These are phyloP conservation scores for Emmonsiellopsis sp. DNA, from an alignment of 2,329 filamentous ascomycete species.

Conservation along the genomic window DNA sequence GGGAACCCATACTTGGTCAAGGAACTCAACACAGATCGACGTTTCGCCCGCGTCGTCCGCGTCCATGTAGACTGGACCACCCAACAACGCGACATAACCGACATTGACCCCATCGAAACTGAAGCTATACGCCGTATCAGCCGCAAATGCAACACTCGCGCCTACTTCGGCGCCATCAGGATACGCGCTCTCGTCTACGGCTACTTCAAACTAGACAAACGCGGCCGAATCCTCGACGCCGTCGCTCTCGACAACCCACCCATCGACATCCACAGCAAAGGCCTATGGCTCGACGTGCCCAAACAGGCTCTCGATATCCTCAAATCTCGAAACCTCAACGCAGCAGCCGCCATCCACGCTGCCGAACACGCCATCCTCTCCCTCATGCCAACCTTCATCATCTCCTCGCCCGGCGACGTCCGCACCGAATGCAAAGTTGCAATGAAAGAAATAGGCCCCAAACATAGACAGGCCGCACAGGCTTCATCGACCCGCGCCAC, in stretches of 20 bases:
- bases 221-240: conserved; percentile 76
- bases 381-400: conserved; percentile 82
- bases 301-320: conserved; percentile 70
- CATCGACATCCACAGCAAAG: conserved; percentile 73
- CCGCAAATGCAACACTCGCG: conserved; percentile 50
- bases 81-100: conserved; percentile 82
- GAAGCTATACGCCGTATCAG: conserved; percentile 72
- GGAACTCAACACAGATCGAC: conserved; percentile 71
- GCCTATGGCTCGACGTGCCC: conserved; percentile 93
- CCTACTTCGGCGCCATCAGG: conserved; percentile 78
- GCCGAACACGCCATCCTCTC: conserved; percentile 86
- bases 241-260: conserved; percentile 90
- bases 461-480: conserved; percentile 8
- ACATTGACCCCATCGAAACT: conserved; percentile 87
- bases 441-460: conserved; percentile 73
- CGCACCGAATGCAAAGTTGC: conserved; percentile 88
- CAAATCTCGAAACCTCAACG: conserved; percentile 60
- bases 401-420: conserved; percentile 83
- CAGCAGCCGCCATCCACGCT: conserved; percentile 85
- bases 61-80: conserved; percentile 96
- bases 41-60: conserved; percentile 76
- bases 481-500: conserved; percentile 4
- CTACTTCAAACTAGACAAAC: conserved; percentile 93
- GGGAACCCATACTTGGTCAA: conserved; percentile 87
- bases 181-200: conserved; percentile 87